Evolutionary conservation across 805 yeast species (phyloP).

Genomic region (Vanderwaltozyma verrucispora): DNA sequence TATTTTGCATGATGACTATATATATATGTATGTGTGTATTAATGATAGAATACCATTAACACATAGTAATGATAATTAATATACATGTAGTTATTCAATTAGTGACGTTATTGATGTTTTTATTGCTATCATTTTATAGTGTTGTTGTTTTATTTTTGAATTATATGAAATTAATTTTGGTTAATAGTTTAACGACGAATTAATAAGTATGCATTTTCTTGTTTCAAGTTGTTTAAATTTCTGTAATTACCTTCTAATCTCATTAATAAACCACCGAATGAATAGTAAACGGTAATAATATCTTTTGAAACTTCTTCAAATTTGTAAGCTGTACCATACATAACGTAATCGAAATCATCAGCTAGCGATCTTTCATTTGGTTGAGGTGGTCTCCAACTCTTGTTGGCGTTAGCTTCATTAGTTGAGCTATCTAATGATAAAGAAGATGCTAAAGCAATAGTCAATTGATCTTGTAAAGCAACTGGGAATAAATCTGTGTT

Average conservation of each 20-base stretch:
- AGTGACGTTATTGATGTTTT: too few species aligned
- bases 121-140: too few species aligned
- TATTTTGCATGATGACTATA: too few species aligned
- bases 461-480: slow-evolving; percentile 59
- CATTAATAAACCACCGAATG: slow-evolving; percentile 91
- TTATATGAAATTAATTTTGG: too few species aligned
- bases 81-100: too few species aligned
- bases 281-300: slow-evolving; percentile 77
- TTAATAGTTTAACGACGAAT: slow-evolving; percentile 44
- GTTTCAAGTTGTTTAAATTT: slow-evolving; percentile 77
- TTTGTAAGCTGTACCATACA: slow-evolving; percentile 96
- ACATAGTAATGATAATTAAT: too few species aligned
- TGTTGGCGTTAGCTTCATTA: slow-evolving; percentile 30
- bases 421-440: slow-evolving; percentile 43
- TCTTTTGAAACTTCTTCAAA: slow-evolving; percentile 73
- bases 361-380: slow-evolving; percentile 78
- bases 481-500: slow-evolving; percentile 91
- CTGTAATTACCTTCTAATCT: slow-evolving; percentile 94
- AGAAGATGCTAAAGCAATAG: slow-evolving; percentile 77
- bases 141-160: too few species aligned
- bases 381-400: slow-evolving; percentile 50
- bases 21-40: too few species aligned
- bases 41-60: too few species aligned
- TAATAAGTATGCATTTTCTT: slow-evolving; percentile 84
- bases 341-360: slow-evolving; percentile 95